Conservation (phyloP, 176 grass and related monocot species). For the Microstegium vimineum region DNA sequence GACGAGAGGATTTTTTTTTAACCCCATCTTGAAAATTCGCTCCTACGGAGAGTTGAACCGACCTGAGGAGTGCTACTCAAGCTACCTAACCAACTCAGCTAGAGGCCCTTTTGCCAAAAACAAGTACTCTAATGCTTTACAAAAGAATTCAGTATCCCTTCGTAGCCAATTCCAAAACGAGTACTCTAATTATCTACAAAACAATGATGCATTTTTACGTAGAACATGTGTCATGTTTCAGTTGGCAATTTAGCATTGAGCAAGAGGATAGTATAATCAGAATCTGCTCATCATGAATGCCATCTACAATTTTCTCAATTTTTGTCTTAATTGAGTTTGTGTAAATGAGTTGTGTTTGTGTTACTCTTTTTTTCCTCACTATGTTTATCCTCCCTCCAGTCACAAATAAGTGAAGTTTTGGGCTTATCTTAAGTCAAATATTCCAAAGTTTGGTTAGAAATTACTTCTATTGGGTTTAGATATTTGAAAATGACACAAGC, state of each 20-base stretch:
- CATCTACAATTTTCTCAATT: neutral
- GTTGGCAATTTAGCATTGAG: neutral
- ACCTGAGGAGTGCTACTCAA: too few species aligned
- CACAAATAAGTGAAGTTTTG: neutral
- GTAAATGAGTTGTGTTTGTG: neutral
- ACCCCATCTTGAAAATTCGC: neutral
- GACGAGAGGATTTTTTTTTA: neutral
- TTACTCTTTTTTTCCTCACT: too few species aligned
- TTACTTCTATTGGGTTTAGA: neutral
- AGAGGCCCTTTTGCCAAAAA: neutral
- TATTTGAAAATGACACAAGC: neutral
- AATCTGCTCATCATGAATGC: neutral
- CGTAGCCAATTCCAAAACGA: neutral
- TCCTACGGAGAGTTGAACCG: neutral
- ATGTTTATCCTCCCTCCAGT: neutral
- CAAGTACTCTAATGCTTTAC: neutral
- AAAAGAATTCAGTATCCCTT: constrained; percentile 4
- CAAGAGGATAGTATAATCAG: neutral
- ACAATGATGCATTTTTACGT: neutral
- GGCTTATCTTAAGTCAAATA: neutral
- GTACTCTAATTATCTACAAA: neutral
- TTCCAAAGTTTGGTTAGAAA: neutral
- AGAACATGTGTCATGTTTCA: neutral
- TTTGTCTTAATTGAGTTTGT: constrained; percentile 8
- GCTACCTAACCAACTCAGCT: too few species aligned